A percentile compares a stretch with the other conserved stretches of the same genome.
Evolutionary conservation across 176 grass and related monocot species (phyloP).

Genomic region (Cymbopogon citratus): DNA sequence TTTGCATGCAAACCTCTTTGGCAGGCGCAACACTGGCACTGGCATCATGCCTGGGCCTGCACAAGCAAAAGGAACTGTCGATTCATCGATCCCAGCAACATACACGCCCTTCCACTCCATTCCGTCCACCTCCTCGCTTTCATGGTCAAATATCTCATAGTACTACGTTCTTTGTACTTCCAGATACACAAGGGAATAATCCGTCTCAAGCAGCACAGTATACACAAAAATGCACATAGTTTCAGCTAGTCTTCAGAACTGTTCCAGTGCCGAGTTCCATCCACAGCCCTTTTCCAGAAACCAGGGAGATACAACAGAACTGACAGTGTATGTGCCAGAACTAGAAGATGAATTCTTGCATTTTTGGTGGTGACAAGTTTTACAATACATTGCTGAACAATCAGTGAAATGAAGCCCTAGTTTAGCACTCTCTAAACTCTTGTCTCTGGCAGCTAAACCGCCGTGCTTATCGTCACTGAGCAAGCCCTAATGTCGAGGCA

Average conservation of each 20-base stretch:
- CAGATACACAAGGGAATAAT: background rate
- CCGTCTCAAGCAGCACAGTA: background rate
- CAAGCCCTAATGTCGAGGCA: conserved; percentile 3
- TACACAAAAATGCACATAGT: background rate
- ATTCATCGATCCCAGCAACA: conserved; percentile 22
- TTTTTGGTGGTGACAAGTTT: conserved; percentile 11
- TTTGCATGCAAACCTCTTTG: conserved; percentile 19
- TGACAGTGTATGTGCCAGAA: background rate
- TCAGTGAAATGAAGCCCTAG: conserved; percentile 24
- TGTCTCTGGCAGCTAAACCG: conserved; percentile 9
- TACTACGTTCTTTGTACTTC: conserved; percentile 7
- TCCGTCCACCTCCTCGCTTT: conserved; percentile 1
- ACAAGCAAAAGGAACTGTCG: conserved; percentile 28
- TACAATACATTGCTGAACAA: conserved; percentile 28
- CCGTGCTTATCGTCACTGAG: background rate
- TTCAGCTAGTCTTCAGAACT: background rate
- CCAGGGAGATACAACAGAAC: background rate
- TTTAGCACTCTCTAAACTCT: conserved; percentile 7
- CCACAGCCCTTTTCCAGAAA: background rate
- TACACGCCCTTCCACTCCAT: background rate
- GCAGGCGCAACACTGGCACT: background rate
- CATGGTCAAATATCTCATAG: conserved; percentile 9
- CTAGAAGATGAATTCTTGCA: conserved; percentile 1
- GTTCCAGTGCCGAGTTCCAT: background rate
- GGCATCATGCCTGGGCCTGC: conserved; percentile 13